A percentile compares a stretch with the other conserved stretches of the same genome.
Conservation (phyloP, 371 early-diverging fungal genomes). For the Rhizomucor pusillus region DNA sequence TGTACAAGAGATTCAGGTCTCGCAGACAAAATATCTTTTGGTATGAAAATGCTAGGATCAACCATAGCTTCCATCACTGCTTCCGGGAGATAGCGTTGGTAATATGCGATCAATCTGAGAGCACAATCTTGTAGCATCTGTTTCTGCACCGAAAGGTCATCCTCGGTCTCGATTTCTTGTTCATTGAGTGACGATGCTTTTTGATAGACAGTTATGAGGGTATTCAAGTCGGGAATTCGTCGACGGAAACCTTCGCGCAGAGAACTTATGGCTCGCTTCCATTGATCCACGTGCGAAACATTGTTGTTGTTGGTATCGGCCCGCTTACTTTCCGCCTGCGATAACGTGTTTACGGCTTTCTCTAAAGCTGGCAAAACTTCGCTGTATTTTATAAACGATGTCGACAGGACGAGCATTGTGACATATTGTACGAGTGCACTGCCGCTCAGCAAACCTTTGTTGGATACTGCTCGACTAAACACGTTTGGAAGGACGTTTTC, state of each 20-base stretch:
- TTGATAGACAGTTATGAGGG: slow-evolving; percentile 39
- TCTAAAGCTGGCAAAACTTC: slow-evolving; percentile 36
- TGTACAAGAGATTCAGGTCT: slow-evolving; percentile 57
- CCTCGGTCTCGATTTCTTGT: slow-evolving; percentile 30
- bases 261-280: slow-evolving; percentile 31
- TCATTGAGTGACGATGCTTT: background rate
- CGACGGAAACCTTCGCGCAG: slow-evolving; percentile 63
- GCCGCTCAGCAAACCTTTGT: slow-evolving; percentile 68
- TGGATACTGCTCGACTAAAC: slow-evolving; percentile 53
- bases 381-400: slow-evolving; percentile 64
- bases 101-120: slow-evolving; percentile 63
- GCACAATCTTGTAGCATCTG: slow-evolving; percentile 55
- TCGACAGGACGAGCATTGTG: slow-evolving; percentile 54
- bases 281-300: slow-evolving; percentile 17
- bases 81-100: slow-evolving; percentile 67
- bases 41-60: slow-evolving; percentile 75
- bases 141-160: slow-evolving; percentile 29
- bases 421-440: slow-evolving; percentile 69
- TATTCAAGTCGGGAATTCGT: slow-evolving; percentile 75
- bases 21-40: slow-evolving; percentile 55
- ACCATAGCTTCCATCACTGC: slow-evolving; percentile 68
- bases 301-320: slow-evolving; percentile 3
- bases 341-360: slow-evolving; percentile 26
- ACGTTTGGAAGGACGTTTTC: slow-evolving; percentile 72
- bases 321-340: slow-evolving; percentile 1